Evolutionary conservation across 2,329 filamentous ascomycete species (phyloP), one percentile per base, ranked within the genome.

Genomic region (Intubia oerlemansii): DNA sequence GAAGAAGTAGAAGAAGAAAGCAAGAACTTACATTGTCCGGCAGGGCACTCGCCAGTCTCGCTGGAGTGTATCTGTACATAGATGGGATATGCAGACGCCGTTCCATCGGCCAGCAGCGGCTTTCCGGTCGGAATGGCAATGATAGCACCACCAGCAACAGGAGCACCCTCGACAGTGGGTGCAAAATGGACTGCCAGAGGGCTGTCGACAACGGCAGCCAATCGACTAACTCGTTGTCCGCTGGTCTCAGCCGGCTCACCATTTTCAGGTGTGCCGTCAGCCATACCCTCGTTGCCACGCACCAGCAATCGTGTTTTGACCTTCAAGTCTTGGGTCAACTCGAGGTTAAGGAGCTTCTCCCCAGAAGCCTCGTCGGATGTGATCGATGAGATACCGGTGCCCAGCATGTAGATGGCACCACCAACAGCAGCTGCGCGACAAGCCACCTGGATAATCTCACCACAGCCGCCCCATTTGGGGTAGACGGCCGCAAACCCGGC

Each of bases 391-490:
- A 88, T 54, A 8, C 70, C 70, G 27, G 73, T 74, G 24, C 71
- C 76, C 11, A 95, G 65, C 47, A 92, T 79, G 51, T 95, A 95
- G 4, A 90, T 66, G 9, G 73, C 80, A 27, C 88, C 88, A 20
- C 85, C 85, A 6, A 98, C 88, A 13, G 85, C 85, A 36, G 74
- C 72, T 22, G 85, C 81, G 39, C 85, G 76, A 46, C 88, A 95
- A 5, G 73, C 79, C 15, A 92, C 82, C 54, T 98, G 85, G 17
- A 78, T 70, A 34, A 95, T 69, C 50, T 98, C 85, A 18, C 81
- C 76, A 26, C 77, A 59, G 17, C 85, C 82, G 26, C 85, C 85
- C 74, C 82, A 98, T 57, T 92, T 93, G 14, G 84, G 75, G 39
- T 91, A 67, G 10, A 98, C 69, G 26, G 81, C 79, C 29, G 79